phyloP scores from a whole-genome alignment of 208 protist species.

The Leishmania tropica region DNA sequence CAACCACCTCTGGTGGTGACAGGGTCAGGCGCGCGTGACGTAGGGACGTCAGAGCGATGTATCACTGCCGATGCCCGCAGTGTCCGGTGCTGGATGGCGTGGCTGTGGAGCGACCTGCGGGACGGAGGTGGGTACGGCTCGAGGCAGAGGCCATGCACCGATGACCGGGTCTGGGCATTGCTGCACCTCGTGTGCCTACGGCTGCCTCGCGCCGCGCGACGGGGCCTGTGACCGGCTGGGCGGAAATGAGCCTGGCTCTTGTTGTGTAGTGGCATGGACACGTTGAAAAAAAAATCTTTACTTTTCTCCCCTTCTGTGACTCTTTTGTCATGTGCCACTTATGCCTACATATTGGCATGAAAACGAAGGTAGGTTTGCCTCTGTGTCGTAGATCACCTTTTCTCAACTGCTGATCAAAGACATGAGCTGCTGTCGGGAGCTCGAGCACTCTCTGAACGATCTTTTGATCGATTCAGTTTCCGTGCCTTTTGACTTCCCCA shows the following conservation, averaged over 20 bases:
- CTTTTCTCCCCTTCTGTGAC: not conserved
- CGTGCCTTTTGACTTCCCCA: slow-evolving; percentile 32
- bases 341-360: no score
- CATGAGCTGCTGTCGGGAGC: slow-evolving; percentile 25
- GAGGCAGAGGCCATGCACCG: not conserved
- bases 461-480: slow-evolving; percentile 36
- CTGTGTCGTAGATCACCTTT: not conserved
- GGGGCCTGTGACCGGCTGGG: not conserved
- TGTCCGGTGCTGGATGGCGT: not conserved
- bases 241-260: not conserved
- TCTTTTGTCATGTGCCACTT: not conserved
- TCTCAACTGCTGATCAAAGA: not conserved
- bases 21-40: not conserved
- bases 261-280: not conserved
- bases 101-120: not conserved
- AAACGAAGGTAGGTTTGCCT: not conserved
- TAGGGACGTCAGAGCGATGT: not conserved
- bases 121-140: not conserved
- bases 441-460: slow-evolving; percentile 27
- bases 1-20: not conserved
- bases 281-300: not conserved
- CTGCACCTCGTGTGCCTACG: not conserved
- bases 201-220: not conserved
- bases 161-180: not conserved
- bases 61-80: not conserved